Base-by-base conservation (phyloP, 2,329 filamentous ascomycete species). In the Alternaria angustiovoidea region DNA sequence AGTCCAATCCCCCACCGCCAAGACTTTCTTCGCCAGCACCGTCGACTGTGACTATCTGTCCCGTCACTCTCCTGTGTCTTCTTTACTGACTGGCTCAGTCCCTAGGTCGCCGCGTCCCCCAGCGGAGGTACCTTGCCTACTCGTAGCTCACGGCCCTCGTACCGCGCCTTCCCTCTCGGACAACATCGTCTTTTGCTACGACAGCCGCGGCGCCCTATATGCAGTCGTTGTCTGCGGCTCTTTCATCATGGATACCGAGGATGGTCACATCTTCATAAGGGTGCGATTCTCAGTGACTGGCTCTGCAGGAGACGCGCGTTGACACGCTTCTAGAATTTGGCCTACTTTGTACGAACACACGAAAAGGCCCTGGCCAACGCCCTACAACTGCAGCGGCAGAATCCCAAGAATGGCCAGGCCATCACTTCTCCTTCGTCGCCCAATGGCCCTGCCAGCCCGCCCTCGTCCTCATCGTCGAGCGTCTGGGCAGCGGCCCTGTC, bases 281-380 rank as follows among this genome's bases (percentile, higher is more conserved):
- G 91, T 92, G 85, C 64, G 82, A 48, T 28, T 55, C 39, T 38
- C 56, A 28, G 30, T 41, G 11, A 22, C 46, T 36, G 20, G 38
- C 14, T 12, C 47, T 49, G 28, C 47, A 41, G 51, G 43, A 42
- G 24, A 51, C 46, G 44, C 38, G 56, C 39, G 64, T 79, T 82
- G 63, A 81, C 71, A 63, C 61, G 38, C 44, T 47, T 58, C 30
- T 78, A 97, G 94, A 95, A 96, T 86, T 87, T 99, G 78, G 94
- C 94, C 77, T 90, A 90, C 81, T 98, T 97, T 81, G 93, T 99
- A 81, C 93, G 94, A 65, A 97, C 93, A 57, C 93, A 99, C 83
- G 95, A 99, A 81, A 96, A 96, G 82, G 94, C 94, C 38, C 87
- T 99, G 65, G 95, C 95, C 76, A 98, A 98, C 83, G 94, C 94